Evolutionary conservation across 345 rosid genomes (phyloP).

Genomic region (Arabidopsis suecica): DNA sequence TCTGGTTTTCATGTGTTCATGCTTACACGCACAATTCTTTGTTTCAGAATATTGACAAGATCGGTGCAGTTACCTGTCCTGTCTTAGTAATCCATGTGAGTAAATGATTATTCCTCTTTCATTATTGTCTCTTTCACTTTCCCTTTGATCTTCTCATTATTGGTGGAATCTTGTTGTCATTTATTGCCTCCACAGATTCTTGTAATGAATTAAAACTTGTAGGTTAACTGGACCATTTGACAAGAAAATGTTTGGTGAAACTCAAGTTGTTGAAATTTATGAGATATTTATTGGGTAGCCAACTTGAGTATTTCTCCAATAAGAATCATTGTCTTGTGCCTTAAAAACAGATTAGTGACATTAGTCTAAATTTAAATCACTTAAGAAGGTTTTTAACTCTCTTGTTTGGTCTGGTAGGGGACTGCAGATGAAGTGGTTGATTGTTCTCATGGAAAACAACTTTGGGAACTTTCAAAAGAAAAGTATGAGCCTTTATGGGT

Average conservation of each 20-base stretch:
- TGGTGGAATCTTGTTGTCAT: conserved; percentile 9
- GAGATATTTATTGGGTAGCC: neutral
- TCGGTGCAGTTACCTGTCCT: conserved; percentile 72
- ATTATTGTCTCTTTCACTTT: neutral
- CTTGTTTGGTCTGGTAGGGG: conserved; percentile 57
- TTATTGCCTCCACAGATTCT: conserved; percentile 4
- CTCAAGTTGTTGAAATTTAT: conserved; percentile 22
- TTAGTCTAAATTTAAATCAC: neutral
- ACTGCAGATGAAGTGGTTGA: conserved; percentile 95
- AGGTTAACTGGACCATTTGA: conserved; percentile 20
- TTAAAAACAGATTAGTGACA: neutral
- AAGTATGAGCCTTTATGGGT: conserved; percentile 95
- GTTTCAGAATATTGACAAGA: conserved; percentile 94
- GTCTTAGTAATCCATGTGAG: conserved; percentile 92
- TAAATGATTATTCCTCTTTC: conserved; percentile 27
- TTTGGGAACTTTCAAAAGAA: conserved; percentile 80
- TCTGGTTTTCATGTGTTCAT: conserved; percentile 8
- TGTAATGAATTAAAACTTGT: conserved; percentile 12
- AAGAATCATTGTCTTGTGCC: neutral
- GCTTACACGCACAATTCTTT: neutral
- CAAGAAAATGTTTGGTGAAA: conserved; percentile 36
- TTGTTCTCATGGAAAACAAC: conserved; percentile 91
- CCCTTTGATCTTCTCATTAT: neutral
- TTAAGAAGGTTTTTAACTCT: conserved; percentile 11
- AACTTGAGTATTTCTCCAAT: neutral